Evolutionary conservation across 805 yeast species (phyloP).

Genomic region (Debaryomyces prosopidis): DNA sequence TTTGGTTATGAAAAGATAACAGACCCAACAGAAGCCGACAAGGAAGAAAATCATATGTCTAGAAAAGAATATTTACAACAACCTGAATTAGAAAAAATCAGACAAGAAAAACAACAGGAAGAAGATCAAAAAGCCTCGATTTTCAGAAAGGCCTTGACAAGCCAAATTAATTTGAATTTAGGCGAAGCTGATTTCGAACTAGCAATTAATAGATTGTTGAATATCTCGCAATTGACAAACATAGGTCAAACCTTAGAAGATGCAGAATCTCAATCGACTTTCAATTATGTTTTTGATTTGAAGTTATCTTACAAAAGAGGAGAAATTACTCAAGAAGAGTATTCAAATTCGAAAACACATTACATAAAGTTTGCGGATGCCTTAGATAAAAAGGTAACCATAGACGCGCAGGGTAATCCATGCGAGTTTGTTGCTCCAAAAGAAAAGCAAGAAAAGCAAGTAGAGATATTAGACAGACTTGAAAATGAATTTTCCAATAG

Average conservation of each 20-base stretch:
- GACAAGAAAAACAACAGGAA: conserved; percentile 40
- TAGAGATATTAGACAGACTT: conserved; percentile 20
- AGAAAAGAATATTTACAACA: conserved; percentile 66
- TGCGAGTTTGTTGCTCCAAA: conserved; percentile 36
- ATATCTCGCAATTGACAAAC: conserved; percentile 44
- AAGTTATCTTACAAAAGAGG: conserved; percentile 40
- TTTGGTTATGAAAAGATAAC: conserved; percentile 66
- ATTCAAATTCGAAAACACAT: conserved; percentile 15
- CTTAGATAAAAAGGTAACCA: conserved; percentile 47
- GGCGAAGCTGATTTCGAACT: conserved; percentile 19
- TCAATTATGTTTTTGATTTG: conserved; percentile 45
- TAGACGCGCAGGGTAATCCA: conserved; percentile 46
- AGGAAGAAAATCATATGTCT: conserved; percentile 61
- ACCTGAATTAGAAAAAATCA: conserved; percentile 47
- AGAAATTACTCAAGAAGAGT: conserved; percentile 32
- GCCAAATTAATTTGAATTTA: conserved; percentile 31
- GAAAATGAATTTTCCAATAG: conserved; percentile 19
- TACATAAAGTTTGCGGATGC: conserved; percentile 39
- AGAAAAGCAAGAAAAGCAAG: conserved; percentile 22
- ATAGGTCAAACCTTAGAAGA: conserved; percentile 58
- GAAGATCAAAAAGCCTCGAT: conserved; percentile 26
- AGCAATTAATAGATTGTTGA: conserved; percentile 48
- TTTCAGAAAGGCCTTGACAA: conserved; percentile 12
- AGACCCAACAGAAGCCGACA: conserved; percentile 50
- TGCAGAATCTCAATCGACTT: conserved; percentile 60